These are phyloP conservation scores for Macrotyloma uniflorum DNA, from an alignment of 306 rosid species.

Conservation along the genomic window DNA sequence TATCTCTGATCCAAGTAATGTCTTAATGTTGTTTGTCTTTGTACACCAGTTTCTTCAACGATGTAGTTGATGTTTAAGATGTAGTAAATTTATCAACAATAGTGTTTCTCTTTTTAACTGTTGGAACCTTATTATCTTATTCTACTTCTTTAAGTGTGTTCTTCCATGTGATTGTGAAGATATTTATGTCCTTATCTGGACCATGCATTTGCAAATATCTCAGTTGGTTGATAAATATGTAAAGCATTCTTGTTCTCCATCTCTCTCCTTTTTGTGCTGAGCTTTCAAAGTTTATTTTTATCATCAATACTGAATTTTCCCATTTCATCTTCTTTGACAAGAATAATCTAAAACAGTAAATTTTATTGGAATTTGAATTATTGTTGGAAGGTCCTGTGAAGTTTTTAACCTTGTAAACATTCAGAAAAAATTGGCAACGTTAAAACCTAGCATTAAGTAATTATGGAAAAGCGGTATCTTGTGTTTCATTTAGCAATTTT, in stretches of 20 bases:
- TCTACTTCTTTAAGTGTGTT: conserved; percentile 4
- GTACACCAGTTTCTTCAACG: not conserved
- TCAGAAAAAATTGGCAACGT: too few relatives aligned
- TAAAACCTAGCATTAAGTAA: not conserved
- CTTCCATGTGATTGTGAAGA: not conserved
- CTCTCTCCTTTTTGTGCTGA: not conserved
- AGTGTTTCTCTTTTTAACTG: not conserved
- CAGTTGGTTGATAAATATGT: not conserved
- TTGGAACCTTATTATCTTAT: not conserved
- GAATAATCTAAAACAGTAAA: not conserved
- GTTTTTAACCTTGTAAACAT: conserved; percentile 16
- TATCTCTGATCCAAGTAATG: not conserved
- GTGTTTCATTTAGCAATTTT: conserved; percentile 26
- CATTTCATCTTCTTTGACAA: not conserved
- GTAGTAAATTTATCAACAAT: not conserved
- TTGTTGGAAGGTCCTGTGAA: conserved; percentile 11
- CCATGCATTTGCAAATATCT: not conserved
- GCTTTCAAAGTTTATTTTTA: not conserved
- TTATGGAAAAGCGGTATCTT: conserved; percentile 26
- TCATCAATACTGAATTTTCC: not conserved
- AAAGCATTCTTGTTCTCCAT: not conserved
- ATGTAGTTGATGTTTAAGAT: conserved; percentile 1
- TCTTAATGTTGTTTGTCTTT: not conserved
- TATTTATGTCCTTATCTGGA: not conserved
- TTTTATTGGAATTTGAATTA: not conserved